Base-by-base conservation (phyloP, 1,139 yeast genomes). In the Yamadazyma oceani region DNA sequence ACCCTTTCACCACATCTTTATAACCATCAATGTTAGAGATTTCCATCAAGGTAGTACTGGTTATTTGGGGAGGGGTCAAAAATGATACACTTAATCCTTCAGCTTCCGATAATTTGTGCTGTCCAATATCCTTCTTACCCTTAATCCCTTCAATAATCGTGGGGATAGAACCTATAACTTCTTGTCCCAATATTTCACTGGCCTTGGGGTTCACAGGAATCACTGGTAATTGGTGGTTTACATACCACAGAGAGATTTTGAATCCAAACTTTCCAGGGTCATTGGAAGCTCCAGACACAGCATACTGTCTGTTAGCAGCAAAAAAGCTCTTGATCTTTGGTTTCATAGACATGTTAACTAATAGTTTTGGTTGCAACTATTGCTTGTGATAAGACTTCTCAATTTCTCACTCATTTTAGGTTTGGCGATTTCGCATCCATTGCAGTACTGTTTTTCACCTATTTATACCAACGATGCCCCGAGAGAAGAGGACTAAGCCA, bases 281-380 rank as follows among this genome's bases (percentile, higher is more conserved):
- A 15, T 73, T 60, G 5, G 89, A 79, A 0, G 95, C 95, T 0
- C 95, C 95, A 0, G 82, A 74, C 1, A 86, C 92, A 2, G 78
- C 80, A 49, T 81, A 86, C 39, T 63, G 67, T 45, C 86, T 68
- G 17, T 65, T 48, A 8, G 74, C 53, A 26, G 73, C 68, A 56
- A 82, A 82, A 53, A 82, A 82, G n/a, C 60, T 40, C 41, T 54
- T 64, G 39, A 72, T 70, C 40, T 53, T 63, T 2, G 57, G 33
- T 51, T 61, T 68, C 70, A 66, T 67, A 3, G 74, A 65, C 73
- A 67, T 67, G 7, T 26, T 14, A 5, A 15, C 13, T 26, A 26
- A 5, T 24, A 8, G 21, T 19, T 6, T 19, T 19, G 5, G 21
- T 5, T 24, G 26, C n/a, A 24, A 24, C 26, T 24, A 19, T 19